Percentiles rank a stretch among this genome's conserved stretches.
These are phyloP conservation scores for Avena insularis DNA, from an alignment of 176 grass and related monocot species.

Conservation along the genomic window DNA sequence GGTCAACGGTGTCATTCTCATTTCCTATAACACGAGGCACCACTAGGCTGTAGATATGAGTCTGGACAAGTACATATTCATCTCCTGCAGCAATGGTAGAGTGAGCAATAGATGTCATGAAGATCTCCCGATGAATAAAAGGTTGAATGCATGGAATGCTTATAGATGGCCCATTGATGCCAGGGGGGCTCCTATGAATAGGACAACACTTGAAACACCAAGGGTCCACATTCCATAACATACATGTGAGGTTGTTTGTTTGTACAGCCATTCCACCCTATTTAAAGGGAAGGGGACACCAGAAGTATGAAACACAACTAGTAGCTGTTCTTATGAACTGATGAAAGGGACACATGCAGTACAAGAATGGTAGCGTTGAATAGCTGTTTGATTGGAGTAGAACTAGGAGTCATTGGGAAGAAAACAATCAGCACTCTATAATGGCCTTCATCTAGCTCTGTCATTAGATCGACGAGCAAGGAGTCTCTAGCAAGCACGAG, in stretches of 20 bases:
- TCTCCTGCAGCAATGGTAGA: no score
- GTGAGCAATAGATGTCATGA: no score
- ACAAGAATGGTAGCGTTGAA: not conserved
- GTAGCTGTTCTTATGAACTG: not conserved
- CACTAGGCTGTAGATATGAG: no score
- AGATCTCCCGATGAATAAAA: no score
- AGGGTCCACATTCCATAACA: not conserved
- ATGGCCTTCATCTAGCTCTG: no score
- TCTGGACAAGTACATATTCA: no score
- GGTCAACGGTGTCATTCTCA: no score
- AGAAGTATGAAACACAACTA: not conserved
- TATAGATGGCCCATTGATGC: not conserved
- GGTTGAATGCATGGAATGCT: not conserved
- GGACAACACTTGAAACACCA: not conserved
- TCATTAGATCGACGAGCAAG: not conserved
- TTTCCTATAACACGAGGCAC: no score
- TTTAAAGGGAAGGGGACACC: not conserved
- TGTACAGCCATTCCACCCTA: not conserved
- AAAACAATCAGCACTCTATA: not conserved
- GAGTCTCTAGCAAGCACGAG: not conserved
- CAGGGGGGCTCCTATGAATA: not conserved
- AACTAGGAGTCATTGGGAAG: not conserved
- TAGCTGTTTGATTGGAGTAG: not conserved
- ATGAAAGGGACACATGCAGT: not conserved
- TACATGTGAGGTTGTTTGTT: not conserved